These are phyloP conservation scores for Trichoderma atroviride DNA, from an alignment of 2,329 filamentous ascomycete genomes.

Conservation along the genomic window DNA sequence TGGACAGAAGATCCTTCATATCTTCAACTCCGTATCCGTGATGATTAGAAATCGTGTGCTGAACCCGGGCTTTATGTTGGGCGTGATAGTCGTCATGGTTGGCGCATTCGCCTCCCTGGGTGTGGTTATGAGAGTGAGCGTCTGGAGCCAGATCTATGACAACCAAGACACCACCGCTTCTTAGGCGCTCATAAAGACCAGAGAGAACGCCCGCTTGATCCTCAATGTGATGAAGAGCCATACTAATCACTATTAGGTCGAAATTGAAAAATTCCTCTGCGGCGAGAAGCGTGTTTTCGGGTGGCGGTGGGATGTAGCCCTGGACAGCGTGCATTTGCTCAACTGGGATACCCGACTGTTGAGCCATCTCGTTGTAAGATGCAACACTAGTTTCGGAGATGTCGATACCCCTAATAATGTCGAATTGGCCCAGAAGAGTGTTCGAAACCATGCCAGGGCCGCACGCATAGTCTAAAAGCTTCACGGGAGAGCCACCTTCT, in stretches of 20 bases:
- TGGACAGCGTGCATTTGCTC: constrained; percentile 1
- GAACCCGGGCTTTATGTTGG: not conserved
- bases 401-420: constrained; percentile 11
- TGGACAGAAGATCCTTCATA: not conserved
- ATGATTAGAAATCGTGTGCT: constrained; percentile 10
- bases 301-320: not conserved
- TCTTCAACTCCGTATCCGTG: constrained; percentile 10
- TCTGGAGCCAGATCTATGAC: constrained; percentile 14
- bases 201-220: not conserved
- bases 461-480: constrained; percentile 14
- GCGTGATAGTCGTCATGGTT: not conserved
- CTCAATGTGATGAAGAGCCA: constrained; percentile 16
- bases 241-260: constrained; percentile 5
- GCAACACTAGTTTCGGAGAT: constrained; percentile 6
- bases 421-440: not conserved
- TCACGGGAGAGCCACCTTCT: not conserved
- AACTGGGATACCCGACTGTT: not conserved
- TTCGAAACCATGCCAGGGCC: constrained; percentile 9
- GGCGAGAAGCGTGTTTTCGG: not conserved
- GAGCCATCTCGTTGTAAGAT: constrained; percentile 17
- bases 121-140: not conserved
- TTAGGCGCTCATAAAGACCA: not conserved
- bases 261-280: constrained; percentile 13
- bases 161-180: constrained; percentile 14
- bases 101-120: not conserved